Conservation (phyloP, 2,329 filamentous ascomycete species). For the Fulvia fulva region DNA sequence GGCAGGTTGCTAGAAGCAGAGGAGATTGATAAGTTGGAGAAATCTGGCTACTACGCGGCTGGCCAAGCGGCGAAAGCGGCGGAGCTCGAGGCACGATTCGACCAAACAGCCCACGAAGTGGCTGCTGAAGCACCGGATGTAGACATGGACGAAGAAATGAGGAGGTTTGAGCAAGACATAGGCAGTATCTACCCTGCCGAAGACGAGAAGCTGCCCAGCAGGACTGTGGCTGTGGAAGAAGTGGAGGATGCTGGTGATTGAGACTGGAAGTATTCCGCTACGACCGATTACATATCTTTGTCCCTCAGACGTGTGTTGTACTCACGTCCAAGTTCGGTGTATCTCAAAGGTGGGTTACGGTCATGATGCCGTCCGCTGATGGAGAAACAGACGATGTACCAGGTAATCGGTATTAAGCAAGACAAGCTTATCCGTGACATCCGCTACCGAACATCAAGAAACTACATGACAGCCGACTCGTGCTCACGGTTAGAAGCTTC, state of each 20-base stretch:
- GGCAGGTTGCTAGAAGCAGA: conserved; percentile 46
- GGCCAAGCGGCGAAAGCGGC: conserved; percentile 36
- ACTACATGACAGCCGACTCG: not conserved
- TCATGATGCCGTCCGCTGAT: not conserved
- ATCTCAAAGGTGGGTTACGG: not conserved
- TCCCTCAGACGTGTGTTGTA: not conserved
- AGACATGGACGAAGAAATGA: conserved; percentile 40
- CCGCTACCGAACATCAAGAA: not conserved
- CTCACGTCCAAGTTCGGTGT: not conserved
- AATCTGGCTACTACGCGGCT: conserved; percentile 54
- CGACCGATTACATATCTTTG: not conserved
- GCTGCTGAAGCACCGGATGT: conserved; percentile 33
- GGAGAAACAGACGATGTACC: not conserved
- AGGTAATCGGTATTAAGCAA: not conserved
- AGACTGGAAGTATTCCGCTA: not conserved
- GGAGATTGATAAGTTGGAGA: conserved; percentile 56
- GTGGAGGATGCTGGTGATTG: conserved; percentile 43
- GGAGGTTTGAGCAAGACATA: conserved; percentile 37
- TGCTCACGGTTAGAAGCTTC: not conserved
- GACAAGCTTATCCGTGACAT: not conserved
- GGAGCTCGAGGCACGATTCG: conserved; percentile 23
- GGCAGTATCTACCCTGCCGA: conserved; percentile 24
- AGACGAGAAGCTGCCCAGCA: conserved; percentile 30
- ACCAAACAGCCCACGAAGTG: conserved; percentile 26
- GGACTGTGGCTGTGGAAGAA: conserved; percentile 45